These are phyloP conservation scores for Calonectria naviculata DNA, from an alignment of 2,329 filamentous ascomycete genomes.

Conservation along the genomic window DNA sequence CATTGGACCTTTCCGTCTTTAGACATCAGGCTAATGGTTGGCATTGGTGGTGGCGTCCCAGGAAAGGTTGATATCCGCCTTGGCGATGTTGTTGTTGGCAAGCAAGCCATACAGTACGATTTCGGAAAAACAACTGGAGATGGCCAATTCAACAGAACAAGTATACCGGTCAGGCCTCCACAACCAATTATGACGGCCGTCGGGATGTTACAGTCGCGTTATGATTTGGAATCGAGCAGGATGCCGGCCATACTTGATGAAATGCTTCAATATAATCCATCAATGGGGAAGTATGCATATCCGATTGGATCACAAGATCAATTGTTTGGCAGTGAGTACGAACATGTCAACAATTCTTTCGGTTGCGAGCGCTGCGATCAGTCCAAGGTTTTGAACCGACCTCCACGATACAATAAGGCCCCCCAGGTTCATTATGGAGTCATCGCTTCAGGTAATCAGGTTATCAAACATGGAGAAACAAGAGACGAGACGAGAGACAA, in stretches of 20 bases:
- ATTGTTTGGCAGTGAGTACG: background rate
- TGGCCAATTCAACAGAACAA: background rate
- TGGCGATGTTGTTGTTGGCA: background rate
- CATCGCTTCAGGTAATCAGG: background rate
- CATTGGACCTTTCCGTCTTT: background rate
- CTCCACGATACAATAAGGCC: background rate
- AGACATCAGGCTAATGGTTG: background rate
- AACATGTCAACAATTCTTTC: background rate
- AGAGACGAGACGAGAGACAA: constrained; percentile 32
- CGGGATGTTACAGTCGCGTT: background rate
- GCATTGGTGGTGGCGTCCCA: background rate
- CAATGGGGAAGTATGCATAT: background rate
- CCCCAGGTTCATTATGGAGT: background rate
- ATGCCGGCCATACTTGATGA: background rate
- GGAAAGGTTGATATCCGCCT: background rate
- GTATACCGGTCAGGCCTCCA: background rate
- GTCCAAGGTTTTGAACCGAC: background rate
- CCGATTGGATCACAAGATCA: background rate
- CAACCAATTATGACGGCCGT: background rate
- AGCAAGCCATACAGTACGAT: background rate
- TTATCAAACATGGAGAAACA: background rate
- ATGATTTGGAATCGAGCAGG: background rate
- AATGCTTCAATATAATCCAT: background rate
- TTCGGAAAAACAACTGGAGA: background rate
- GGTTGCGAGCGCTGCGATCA: background rate